These are phyloP conservation scores for Melaleuca quinquenervia DNA, from an alignment of 345 rosid genomes.

Conservation along the genomic window DNA sequence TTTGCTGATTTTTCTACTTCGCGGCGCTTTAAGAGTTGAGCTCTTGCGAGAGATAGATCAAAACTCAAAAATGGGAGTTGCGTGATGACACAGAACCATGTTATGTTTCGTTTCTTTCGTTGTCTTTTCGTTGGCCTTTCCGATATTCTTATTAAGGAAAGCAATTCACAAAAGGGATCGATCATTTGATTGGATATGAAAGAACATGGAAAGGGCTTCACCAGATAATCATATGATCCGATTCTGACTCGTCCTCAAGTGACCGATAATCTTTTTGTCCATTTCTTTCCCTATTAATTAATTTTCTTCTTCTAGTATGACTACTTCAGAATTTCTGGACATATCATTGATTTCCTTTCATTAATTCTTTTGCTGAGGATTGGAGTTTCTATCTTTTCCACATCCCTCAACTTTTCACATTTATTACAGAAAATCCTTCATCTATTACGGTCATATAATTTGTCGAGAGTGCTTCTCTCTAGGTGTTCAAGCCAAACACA, in stretches of 20 bases:
- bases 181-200: neutral
- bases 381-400: neutral
- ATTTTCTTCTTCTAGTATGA: neutral
- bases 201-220: neutral
- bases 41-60: neutral
- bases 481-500: neutral
- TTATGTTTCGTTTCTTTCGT: neutral
- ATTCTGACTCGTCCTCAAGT: neutral
- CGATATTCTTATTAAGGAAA: neutral
- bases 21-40: neutral
- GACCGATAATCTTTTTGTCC: neutral
- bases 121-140: neutral
- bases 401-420: neutral
- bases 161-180: neutral
- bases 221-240: neutral
- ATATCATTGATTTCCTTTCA: neutral
- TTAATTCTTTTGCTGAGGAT: neutral
- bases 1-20: neutral
- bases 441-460: neutral
- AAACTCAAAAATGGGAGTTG: neutral
- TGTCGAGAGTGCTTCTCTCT: neutral
- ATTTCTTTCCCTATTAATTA: neutral
- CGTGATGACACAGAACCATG: neutral
- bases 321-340: neutral
- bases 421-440: neutral